These are phyloP conservation scores for Pachysandra terminalis DNA, from an alignment of 164 flowering plant genomes.

Conservation along the genomic window DNA sequence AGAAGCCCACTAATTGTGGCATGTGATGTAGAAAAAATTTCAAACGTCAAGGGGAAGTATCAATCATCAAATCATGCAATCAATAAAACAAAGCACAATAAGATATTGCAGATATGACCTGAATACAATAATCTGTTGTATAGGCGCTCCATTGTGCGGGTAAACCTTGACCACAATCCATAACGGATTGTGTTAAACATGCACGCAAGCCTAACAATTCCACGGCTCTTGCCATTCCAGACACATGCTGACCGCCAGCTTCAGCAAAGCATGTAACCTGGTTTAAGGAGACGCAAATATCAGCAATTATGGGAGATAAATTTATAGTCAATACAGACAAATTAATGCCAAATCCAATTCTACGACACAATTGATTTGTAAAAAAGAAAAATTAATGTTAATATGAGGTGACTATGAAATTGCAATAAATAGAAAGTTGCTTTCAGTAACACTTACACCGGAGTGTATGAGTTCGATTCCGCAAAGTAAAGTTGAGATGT, in stretches of 20 bases:
- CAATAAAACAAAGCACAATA: not conserved
- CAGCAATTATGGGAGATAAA: not conserved
- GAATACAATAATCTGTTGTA: conserved; percentile 69
- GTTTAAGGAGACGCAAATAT: conserved; percentile 3
- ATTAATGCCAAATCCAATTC: not conserved
- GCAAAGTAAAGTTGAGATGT: conserved; percentile 74
- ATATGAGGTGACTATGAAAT: not conserved
- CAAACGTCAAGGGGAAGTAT: not conserved
- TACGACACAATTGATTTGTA: no score
- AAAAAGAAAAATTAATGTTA: no score
- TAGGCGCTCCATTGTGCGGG: conserved; percentile 60
- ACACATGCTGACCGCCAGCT: conserved; percentile 92
- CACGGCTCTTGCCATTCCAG: conserved; percentile 90
- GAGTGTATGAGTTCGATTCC: conserved; percentile 90
- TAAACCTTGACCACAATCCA: conserved; percentile 84
- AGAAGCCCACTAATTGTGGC: no score
- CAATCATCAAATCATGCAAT: not conserved
- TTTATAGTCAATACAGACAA: not conserved
- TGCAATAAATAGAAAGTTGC: not conserved
- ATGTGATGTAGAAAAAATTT: no score
- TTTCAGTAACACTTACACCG: conserved; percentile 48
- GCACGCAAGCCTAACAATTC: conserved; percentile 77
- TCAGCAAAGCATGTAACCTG: conserved; percentile 98
- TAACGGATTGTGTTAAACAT: conserved; percentile 67
- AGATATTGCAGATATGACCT: conserved; percentile 39